Evolutionary conservation across 148 eudicot genomes (phyloP), one percentile per base, ranked within the genome.

Genomic region (Amaranthus cruentus): DNA sequence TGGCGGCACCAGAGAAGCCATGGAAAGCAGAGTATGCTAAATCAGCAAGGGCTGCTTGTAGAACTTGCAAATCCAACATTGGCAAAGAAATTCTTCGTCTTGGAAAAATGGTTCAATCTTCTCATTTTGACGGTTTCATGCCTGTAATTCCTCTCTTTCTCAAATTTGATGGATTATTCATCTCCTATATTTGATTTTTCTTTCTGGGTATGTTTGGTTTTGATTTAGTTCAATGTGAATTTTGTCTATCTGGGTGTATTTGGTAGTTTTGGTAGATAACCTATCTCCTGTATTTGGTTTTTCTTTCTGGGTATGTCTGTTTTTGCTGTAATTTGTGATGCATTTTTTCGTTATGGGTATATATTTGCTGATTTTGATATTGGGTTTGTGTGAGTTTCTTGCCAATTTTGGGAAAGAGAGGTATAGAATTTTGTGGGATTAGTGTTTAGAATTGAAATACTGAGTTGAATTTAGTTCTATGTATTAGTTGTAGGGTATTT

Each of bases 1-100:
- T 90, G 98, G 96, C 94, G 71, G 87, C 73, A 68, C 88, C 94
- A 64, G 84, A 85, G 55, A 91, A 90, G 94, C 90, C 93, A 81
- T 95, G 99, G 99, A 95, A 86, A 71, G 92, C 87, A 38, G 99
- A 95, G 75, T 95, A 95, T 60, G 99, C 99, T 1, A 95, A 95
- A 79, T 95, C 99, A 46, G 89, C 83, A 12, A 84, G 99, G 75
- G 88, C 99, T 4, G 84, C 96, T 4, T 95, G 99, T 79, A 84
- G 86, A n/a, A 87, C 91, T 47, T 95, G 99, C 86, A 91, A 84
- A 55, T 54, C n/a, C 54, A 77, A 86, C 51, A 96, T 96, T 73
- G 85, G 65, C 46, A 96, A 96, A 81, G 97, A 96, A 73, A 74
- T 10, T 11, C 81, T 96, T 67, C 86, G 97, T 71, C 85, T 96